Conservation (phyloP, 2,329 filamentous ascomycete genomes). For the Apiospora arundinis region DNA sequence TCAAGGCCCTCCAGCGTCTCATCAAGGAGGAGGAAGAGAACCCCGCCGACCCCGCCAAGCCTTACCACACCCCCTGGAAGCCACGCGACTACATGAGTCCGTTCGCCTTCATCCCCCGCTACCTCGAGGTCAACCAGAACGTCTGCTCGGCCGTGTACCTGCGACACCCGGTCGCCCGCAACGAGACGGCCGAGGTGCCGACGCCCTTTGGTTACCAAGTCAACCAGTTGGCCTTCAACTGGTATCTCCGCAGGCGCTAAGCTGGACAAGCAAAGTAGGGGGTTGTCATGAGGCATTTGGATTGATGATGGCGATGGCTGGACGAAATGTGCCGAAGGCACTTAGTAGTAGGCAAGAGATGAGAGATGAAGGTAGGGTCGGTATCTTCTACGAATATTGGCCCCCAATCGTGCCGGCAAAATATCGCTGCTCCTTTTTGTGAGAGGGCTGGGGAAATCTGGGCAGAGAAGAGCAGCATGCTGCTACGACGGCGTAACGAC, state of each 20-base stretch:
- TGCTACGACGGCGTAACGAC: neutral
- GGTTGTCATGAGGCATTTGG: neutral
- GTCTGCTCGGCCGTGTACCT: constrained; percentile 96
- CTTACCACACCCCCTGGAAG: constrained; percentile 90
- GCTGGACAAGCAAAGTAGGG: neutral
- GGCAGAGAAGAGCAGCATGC: neutral
- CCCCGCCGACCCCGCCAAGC: constrained; percentile 76
- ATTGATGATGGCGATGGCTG: neutral
- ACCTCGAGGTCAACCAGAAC: constrained; percentile 97
- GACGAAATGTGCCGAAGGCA: neutral
- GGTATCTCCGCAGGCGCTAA: constrained; percentile 87
- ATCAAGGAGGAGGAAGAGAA: constrained; percentile 74
- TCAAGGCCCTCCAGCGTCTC: constrained; percentile 58
- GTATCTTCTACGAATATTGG: neutral
- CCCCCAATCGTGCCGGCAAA: neutral
- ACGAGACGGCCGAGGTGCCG: constrained; percentile 81
- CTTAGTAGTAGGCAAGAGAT: constrained; percentile 8
- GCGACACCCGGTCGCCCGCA: constrained; percentile 88
- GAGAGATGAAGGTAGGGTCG: neutral
- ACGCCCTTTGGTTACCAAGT: constrained; percentile 76
- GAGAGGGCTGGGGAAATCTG: neutral
- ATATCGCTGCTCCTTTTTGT: constrained; percentile 8
- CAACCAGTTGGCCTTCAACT: constrained; percentile 87
- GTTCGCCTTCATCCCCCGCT: constrained; percentile 93
- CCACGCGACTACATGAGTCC: constrained; percentile 87